Base-by-base conservation (phyloP, 23 red algal species). In the Pyropia yezoensis region DNA sequence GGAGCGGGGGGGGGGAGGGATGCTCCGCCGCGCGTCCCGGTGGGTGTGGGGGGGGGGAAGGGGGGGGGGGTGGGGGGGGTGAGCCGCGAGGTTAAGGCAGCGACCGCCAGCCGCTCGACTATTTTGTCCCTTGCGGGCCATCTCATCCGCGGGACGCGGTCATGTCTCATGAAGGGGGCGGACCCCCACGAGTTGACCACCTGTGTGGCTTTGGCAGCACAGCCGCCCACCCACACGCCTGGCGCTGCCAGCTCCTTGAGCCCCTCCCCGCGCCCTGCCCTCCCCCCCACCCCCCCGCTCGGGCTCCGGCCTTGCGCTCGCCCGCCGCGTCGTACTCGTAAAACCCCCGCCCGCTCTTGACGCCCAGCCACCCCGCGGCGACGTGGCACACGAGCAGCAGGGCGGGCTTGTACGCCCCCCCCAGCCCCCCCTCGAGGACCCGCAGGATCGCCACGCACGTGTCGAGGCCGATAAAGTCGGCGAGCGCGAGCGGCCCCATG, bases 381-480 rank as follows among this genome's bases (percentile, higher is more conserved):
- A 85, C 80, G 50, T 75, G 64, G 14, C 63, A 28, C 16, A 76
- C 69, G 14, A 85, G 61, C 25, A 74, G 52, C 16, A 69, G 69
- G 30, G 69, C 17, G 6, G 69, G 52, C 75, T 47, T 64, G 56
- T 75, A 85, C 60, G 33, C 69, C 34, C 50, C 68, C 29, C 80
- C 80, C 21, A 85, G 72, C 7, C 61, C 62, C 3, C 15, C 23
- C 30, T 83, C 59, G 45, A 85, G 66, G 27, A 75, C 69, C 28
- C 72, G 80, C 70, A 85, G 62, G 53, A 85, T 85, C 17, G 68
- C 62, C 19, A 85, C 51, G 55, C 80, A 85, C 29, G 80, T 85
- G 54, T 85, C 80, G 33, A 85, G 72, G 9, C 80, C 80, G 18
- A 85, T 85, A 64, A 85, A 85, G 55, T 85, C 80, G 62, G 80